phyloP scores from a whole-genome alignment of 2,329 filamentous ascomycete genomes.

The Pseudogymnoascus sp. region DNA sequence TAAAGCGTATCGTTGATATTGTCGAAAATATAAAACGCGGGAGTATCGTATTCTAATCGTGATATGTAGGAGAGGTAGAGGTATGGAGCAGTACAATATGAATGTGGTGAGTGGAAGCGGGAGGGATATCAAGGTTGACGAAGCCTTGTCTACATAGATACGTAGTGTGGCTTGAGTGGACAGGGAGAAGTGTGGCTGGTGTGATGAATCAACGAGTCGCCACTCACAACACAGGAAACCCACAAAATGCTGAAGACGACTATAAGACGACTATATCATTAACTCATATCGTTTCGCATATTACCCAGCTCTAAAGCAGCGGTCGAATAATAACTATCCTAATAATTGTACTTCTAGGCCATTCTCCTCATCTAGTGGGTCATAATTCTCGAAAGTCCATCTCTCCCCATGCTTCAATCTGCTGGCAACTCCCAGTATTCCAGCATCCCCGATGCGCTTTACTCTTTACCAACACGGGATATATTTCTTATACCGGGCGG shows the following conservation, averaged over 20 bases:
- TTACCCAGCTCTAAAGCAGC: not conserved
- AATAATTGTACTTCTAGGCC: not conserved
- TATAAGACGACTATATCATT: not conserved
- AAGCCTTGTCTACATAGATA: not conserved
- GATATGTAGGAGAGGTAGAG: not conserved
- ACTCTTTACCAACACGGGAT: not conserved
- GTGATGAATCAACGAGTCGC: constrained; percentile 6
- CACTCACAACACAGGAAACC: not conserved
- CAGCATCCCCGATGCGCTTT: not conserved
- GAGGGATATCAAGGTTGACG: not conserved
- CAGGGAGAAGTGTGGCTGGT: not conserved
- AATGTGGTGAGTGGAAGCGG: not conserved
- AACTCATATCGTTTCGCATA: not conserved
- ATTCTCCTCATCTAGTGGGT: not conserved
- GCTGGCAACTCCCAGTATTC: not conserved
- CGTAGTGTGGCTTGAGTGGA: constrained; percentile 1
- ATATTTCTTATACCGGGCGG: not conserved
- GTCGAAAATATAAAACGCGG: not conserved
- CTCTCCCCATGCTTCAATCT: not conserved
- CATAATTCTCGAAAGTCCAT: not conserved
- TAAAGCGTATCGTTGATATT: not conserved
- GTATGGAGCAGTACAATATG: constrained; percentile 2
- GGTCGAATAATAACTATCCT: not conserved
- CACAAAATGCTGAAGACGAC: not conserved
- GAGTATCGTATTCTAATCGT: constrained; percentile 6